Conservation (phyloP, 164 flowering plant genomes). For the Stephania japonica region DNA sequence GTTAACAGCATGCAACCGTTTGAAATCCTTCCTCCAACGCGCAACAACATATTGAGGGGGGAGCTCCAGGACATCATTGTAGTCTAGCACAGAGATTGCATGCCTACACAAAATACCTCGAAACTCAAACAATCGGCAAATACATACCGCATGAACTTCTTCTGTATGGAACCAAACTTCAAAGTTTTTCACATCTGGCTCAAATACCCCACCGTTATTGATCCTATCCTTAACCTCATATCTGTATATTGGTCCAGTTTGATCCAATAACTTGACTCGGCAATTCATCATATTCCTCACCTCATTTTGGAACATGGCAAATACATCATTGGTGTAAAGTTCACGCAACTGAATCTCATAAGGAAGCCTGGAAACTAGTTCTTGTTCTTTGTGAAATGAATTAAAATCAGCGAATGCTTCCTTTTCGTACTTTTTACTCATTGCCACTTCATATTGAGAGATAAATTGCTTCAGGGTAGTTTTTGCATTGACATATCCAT, state of each 20-base stretch:
- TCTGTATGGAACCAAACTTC: slow-evolving; percentile 5
- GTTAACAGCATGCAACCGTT: slow-evolving; percentile 19
- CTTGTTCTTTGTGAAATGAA: slow-evolving; percentile 7
- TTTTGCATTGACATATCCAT: background rate
- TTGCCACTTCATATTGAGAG: slow-evolving; percentile 6
- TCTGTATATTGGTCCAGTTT: slow-evolving; percentile 2
- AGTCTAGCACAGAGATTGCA: slow-evolving; percentile 37
- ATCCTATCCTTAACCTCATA: slow-evolving; percentile 13
- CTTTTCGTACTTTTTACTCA: background rate
- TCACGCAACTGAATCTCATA: background rate
- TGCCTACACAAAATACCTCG: slow-evolving; percentile 9
- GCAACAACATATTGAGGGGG: slow-evolving; percentile 51
- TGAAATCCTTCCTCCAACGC: slow-evolving; percentile 67
- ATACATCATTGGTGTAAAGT: slow-evolving; percentile 7
- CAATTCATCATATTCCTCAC: slow-evolving; percentile 9
- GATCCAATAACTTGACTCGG: background rate
- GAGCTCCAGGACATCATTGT: slow-evolving; percentile 48
- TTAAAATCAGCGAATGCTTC: slow-evolving; percentile 12
- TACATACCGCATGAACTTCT: slow-evolving; percentile 2
- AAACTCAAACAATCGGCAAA: slow-evolving; percentile 9
- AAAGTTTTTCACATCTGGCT: slow-evolving; percentile 2
- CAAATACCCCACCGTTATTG: slow-evolving; percentile 6
- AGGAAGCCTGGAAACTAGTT: background rate
- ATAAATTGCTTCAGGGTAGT: slow-evolving; percentile 12
- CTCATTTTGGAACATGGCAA: slow-evolving; percentile 19